Base-by-base conservation (phyloP, 306 rosid genomes). In the Acacia acuminata region DNA sequence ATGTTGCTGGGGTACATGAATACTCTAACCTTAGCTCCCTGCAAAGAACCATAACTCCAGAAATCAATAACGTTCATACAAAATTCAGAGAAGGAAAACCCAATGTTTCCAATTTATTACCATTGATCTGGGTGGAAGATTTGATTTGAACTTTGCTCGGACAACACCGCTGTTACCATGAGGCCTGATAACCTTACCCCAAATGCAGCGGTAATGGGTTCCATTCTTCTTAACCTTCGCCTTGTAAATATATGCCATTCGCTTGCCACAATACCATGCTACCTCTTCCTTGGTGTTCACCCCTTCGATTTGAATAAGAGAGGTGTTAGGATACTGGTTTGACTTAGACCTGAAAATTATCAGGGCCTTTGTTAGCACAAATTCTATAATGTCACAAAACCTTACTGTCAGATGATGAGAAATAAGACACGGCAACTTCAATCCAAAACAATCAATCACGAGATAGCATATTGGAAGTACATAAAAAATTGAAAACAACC, bases 211-310 rank as follows among this genome's bases (percentile, higher is more conserved):
- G 81, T 93, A 95, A 77, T 93, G 98, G 56, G 82, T 81, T 20
- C 97, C 97, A 27, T 92, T 84, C 77, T 85, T 90, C 98, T 95
- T 95, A 84, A 90, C 94, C 86, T 92, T 95, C 50, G 97, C 98
- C 94, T 90, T 95, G 85, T 90, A 95, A 84, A 94, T 91, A 71
- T 94, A 94, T 0, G 97, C 97, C 97, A 94, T 34, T 36, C 91
- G 72, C 90, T 94, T 94, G 8, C 98, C 98, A 4, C 87, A 86
- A 22, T 94, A 94, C 97, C 97, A 94, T 0, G 85, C 90, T 22
- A 94, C 98, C 83, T 94, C 98, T 76, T 94, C 98, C 85, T 91
- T 90, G n/a, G 98, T 89, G 87, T 93, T 93, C 81, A 94, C 98
- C 34, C 98, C 97, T 85, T 94, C 97, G 9, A 95, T 86, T 89